Percentiles rank a stretch among this genome's conserved stretches.
These are phyloP conservation scores for Penicillium hesseltinei DNA, from an alignment of 2,329 filamentous ascomycete species.

Conservation along the genomic window DNA sequence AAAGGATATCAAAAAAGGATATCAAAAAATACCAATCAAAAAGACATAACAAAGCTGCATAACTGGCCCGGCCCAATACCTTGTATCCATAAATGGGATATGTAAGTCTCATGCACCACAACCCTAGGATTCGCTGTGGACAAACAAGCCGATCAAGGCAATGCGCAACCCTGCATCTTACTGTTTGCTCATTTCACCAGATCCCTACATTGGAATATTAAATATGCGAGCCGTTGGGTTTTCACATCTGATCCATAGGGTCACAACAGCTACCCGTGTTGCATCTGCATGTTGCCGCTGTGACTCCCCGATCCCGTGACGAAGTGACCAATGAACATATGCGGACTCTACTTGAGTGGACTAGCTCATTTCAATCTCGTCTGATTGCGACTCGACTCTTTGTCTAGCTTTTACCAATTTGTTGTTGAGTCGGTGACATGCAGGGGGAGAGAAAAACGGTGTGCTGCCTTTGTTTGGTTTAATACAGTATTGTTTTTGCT, in stretches of 20 bases:
- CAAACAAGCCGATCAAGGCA: neutral
- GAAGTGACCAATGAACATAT: constrained; percentile 11
- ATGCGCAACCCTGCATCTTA: neutral
- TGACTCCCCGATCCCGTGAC: constrained; percentile 8
- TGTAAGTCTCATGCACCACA: neutral
- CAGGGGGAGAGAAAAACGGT: neutral
- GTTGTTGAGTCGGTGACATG: neutral
- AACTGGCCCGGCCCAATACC: too few relatives aligned
- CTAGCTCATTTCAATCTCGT: neutral
- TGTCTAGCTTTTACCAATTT: neutral
- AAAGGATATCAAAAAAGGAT: too few relatives aligned
- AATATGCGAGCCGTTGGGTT: neutral
- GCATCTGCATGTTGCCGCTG: constrained; percentile 13
- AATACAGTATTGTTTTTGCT: neutral
- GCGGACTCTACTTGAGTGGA: neutral
- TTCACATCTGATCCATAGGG: neutral
- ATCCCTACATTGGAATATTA: neutral
- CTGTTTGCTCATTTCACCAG: neutral
- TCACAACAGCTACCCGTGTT: constrained; percentile 2
- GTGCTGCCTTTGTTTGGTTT: neutral
- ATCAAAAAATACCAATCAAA: too few relatives aligned
- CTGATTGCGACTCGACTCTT: neutral
- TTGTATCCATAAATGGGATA: neutral
- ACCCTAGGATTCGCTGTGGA: neutral
- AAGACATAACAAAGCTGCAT: too few relatives aligned